Conservation (phyloP, 768 basidiomycete species). For the Bullera alba region DNA sequence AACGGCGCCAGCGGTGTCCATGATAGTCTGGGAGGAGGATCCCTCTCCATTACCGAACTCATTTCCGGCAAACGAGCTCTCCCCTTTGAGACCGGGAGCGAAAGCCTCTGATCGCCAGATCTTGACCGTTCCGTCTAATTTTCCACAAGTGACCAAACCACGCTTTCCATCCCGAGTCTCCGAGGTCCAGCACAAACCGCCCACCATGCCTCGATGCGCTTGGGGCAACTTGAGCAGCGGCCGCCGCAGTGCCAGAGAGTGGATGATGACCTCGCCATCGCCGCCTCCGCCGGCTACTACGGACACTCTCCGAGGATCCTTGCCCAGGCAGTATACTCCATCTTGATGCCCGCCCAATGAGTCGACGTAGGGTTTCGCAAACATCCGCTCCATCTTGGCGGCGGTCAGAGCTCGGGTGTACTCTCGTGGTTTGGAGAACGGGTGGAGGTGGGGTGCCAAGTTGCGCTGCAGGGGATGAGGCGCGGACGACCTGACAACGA, state of each 20-base stretch:
- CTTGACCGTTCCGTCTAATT: slow-evolving; percentile 45
- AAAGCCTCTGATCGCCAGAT: slow-evolving; percentile 44
- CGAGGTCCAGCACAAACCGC: slow-evolving; percentile 44
- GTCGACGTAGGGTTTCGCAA: slow-evolving; percentile 92
- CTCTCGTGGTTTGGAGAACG: slow-evolving; percentile 85
- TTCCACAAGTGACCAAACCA: slow-evolving; percentile 43
- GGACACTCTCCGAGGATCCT: slow-evolving; percentile 62
- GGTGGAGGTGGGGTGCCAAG: slow-evolving; percentile 89
- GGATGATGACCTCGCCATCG: slow-evolving; percentile 88
- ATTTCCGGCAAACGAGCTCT: slow-evolving; percentile 37
- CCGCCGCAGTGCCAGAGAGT: slow-evolving; percentile 50
- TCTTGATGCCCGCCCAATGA: slow-evolving; percentile 87
- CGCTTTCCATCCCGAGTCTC: slow-evolving; percentile 41
- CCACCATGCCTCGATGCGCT: slow-evolving; percentile 47
- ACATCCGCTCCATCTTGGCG: slow-evolving; percentile 92
- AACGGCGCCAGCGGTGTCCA: slow-evolving; percentile 40
- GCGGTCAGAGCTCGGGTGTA: slow-evolving; percentile 90
- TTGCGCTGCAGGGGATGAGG: slow-evolving; percentile 72
- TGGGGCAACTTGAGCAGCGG: slow-evolving; percentile 45
- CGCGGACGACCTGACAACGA: slow-evolving; percentile 23
- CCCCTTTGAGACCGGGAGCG: slow-evolving; percentile 39
- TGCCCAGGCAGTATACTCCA: slow-evolving; percentile 78
- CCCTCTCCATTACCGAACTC: slow-evolving; percentile 31
- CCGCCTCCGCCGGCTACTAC: slow-evolving; percentile 86
- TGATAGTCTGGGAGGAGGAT: slow-evolving; percentile 8